Evolutionary conservation across 73 alveolate species (phyloP).

Genomic region (Paramecium biaurelia): DNA sequence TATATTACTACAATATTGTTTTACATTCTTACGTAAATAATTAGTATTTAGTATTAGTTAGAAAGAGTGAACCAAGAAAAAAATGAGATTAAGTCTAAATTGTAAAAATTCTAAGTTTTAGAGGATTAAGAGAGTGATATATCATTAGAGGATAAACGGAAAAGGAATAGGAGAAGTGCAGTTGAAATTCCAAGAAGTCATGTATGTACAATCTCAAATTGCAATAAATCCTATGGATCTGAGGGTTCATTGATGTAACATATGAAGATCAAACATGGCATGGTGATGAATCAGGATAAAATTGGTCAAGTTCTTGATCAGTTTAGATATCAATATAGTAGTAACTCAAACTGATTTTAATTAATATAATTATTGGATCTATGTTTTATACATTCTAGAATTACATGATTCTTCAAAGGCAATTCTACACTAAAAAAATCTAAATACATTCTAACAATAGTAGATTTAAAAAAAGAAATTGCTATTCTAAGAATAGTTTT

Average conservation of each 20-base stretch:
- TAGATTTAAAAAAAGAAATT: neutral
- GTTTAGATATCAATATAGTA: slow-evolving; percentile 4
- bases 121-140: slow-evolving; percentile 39
- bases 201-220: slow-evolving; percentile 32
- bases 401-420: neutral
- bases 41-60: neutral
- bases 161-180: slow-evolving; percentile 61
- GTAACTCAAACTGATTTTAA: slow-evolving; percentile 36
- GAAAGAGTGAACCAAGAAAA: neutral
- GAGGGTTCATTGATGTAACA: slow-evolving; percentile 63
- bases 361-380: slow-evolving; percentile 6
- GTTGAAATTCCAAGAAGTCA: slow-evolving; percentile 59
- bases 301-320: slow-evolving; percentile 16
- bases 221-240: slow-evolving; percentile 62
- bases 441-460: neutral
- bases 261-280: slow-evolving; percentile 57
- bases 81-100: slow-evolving; percentile 13
- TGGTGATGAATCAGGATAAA: slow-evolving; percentile 16
- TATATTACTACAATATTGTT: slow-evolving; percentile 28
- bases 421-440: neutral
- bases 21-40: slow-evolving; percentile 19
- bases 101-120: neutral
- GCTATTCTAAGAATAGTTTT: neutral
- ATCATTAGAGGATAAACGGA: slow-evolving; percentile 51
- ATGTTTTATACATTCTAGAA: neutral